phyloP scores from a whole-genome alignment of 352 stramenopile species.

The Globisporangium cederbergense region DNA sequence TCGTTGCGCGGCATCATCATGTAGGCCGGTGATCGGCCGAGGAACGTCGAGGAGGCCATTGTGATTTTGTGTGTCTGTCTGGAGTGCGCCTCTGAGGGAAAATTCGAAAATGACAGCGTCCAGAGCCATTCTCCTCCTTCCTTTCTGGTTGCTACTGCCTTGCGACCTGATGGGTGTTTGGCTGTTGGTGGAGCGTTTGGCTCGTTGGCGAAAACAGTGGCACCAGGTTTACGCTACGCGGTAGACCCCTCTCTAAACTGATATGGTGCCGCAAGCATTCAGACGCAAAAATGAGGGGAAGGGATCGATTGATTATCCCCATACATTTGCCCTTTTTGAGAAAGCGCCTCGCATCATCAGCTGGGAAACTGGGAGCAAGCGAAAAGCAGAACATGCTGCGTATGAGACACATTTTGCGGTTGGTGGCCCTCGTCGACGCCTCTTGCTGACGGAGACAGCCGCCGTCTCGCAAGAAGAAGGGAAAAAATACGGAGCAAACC shows the following conservation, averaged over 20 bases:
- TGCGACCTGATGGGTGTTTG: slow-evolving; percentile 13
- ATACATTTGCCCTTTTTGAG: not conserved
- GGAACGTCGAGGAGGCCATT: slow-evolving; percentile 26
- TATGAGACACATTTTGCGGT: not conserved
- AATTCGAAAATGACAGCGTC: slow-evolving; percentile 12
- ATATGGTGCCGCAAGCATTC: slow-evolving; percentile 14
- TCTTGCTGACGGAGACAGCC: not conserved
- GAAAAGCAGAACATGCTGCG: not conserved
- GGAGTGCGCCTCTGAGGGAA: not conserved
- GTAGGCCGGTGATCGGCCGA: slow-evolving; percentile 21
- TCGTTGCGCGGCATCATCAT: slow-evolving; percentile 23
- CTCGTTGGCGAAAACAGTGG: slow-evolving; percentile 5
- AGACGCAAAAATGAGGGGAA: slow-evolving; percentile 1
- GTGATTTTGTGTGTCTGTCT: not conserved
- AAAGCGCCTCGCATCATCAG: not conserved
- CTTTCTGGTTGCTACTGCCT: not conserved
- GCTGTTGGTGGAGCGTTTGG: not conserved
- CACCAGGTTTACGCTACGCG: slow-evolving; percentile 1
- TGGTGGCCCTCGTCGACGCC: not conserved
- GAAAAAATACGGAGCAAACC: not conserved
- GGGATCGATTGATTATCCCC: not conserved
- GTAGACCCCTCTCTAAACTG: slow-evolving; percentile 4
- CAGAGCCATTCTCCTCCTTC: not conserved
- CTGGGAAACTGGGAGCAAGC: not conserved
- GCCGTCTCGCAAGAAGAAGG: not conserved